Evolutionary conservation across 257 asterid genomes (phyloP).

Genomic region (Echites panduratus): DNA sequence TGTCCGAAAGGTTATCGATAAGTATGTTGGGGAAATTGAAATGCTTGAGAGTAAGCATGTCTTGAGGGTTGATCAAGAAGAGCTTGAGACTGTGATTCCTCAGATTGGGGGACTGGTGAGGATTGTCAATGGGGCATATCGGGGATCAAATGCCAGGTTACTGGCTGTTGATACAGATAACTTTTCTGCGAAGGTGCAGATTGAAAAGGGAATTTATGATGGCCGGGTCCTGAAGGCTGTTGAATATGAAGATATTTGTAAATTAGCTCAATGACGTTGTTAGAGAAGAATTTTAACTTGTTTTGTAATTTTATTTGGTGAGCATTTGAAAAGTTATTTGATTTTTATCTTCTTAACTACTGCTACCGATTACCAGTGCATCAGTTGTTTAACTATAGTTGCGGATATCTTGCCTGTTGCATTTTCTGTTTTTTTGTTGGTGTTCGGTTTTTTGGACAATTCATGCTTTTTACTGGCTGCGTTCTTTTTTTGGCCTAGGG

Average conservation of each 20-base stretch:
- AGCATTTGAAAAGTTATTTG: not conserved
- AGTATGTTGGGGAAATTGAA: slow-evolving; percentile 84
- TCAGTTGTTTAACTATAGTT: not conserved
- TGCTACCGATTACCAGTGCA: not conserved
- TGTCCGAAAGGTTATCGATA: slow-evolving; percentile 68
- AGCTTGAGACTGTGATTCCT: slow-evolving; percentile 92
- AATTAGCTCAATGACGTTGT: slow-evolving; percentile 38
- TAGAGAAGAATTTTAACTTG: not conserved
- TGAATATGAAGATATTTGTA: slow-evolving; percentile 89
- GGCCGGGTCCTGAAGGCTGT: slow-evolving; percentile 79
- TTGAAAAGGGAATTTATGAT: slow-evolving; percentile 86
- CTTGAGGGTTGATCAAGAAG: slow-evolving; percentile 84
- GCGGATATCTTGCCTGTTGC: not conserved
- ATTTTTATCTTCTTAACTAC: not conserved
- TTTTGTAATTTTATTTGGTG: not conserved
- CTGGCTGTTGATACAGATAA: slow-evolving; percentile 53
- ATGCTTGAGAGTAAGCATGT: slow-evolving; percentile 89
- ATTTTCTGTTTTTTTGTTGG: not conserved
- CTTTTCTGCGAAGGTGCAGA: slow-evolving; percentile 77
- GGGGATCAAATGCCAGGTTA: slow-evolving; percentile 69
- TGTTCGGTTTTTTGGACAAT: not conserved
- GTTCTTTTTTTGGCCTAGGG: not conserved
- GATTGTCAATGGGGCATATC: slow-evolving; percentile 88
- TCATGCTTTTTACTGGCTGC: not conserved
- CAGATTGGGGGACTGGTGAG: slow-evolving; percentile 88